These are phyloP conservation scores for Pseudocercospora pini-densiflorae DNA, from an alignment of 2,329 filamentous ascomycete genomes.

Conservation along the genomic window DNA sequence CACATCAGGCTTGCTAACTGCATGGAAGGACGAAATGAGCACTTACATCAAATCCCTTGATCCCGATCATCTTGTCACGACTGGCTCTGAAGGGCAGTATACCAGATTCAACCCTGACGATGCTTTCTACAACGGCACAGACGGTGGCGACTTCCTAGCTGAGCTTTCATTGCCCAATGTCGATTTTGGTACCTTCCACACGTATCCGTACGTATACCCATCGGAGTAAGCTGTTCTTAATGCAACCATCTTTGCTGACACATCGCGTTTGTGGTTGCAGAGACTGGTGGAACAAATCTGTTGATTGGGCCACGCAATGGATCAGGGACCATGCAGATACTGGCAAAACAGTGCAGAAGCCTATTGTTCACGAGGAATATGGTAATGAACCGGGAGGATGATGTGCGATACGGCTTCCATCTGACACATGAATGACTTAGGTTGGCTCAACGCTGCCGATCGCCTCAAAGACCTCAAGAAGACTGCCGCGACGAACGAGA, in stretches of 20 bases:
- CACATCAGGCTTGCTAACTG: constrained; percentile 48
- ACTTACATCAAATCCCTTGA: constrained; percentile 60
- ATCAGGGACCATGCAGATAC: constrained; percentile 58
- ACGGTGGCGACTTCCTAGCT: constrained; percentile 60
- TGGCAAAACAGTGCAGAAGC: constrained; percentile 52
- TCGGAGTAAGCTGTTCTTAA: background rate
- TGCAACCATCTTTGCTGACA: background rate
- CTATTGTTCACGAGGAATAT: constrained; percentile 62
- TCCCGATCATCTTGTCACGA: constrained; percentile 58
- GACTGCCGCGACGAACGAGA: constrained; percentile 44
- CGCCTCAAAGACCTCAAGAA: constrained; percentile 53
- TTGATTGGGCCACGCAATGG: constrained; percentile 60
- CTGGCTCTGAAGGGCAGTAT: constrained; percentile 52
- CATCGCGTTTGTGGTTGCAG: background rate
- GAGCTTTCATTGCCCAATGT: constrained; percentile 55
- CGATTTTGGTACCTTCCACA: constrained; percentile 62
- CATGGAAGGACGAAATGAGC: constrained; percentile 61
- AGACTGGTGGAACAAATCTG: constrained; percentile 60
- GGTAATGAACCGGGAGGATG: constrained; percentile 25
- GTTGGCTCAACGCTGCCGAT: constrained; percentile 56
- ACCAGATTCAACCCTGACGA: constrained; percentile 3
- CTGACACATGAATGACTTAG: background rate
- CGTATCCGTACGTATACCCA: constrained; percentile 49
- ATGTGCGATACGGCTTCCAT: background rate
- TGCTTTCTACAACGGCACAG: constrained; percentile 45